Base-by-base conservation (phyloP, 2,329 filamentous ascomycete species). In the Macrophomina pseudophaseolina region DNA sequence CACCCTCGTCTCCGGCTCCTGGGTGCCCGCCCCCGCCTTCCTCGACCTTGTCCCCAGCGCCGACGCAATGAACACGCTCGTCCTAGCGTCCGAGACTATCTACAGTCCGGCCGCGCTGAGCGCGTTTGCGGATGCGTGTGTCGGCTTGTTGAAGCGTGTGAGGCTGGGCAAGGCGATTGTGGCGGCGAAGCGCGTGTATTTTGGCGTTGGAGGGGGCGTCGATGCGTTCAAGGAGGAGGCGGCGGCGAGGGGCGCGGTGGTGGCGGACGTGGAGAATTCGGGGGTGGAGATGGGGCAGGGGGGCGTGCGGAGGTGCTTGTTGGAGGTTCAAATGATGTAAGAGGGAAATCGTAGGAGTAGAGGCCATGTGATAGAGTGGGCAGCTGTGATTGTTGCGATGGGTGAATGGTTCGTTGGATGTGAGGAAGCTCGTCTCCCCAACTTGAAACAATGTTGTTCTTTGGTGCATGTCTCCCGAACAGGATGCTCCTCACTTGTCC, bases 161-260 rank as follows among this genome's bases (percentile, higher is more conserved):
- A 81, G 83, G 60, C 79, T 81, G 62, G 86, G 88, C 0, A 85
- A 85, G 58, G 88, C 90, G 1, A 80, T 93, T 23, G 85, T 94
- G 5, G 91, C 86, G 2, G 92, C 92, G 1, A 95, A 95, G 80
- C 86, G 87, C 70, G 84, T 94, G 11, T 95, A 95, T 78, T 95
- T 95, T 78, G 92, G 92, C 2, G 92, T 95, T 5, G 92, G 92
- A 0, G 92, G 92, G 0, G 93, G 91, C 23, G 84, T 95, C 28
- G 90, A 93, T 75, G 91, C 91, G 70, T 92, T 95, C 71, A 79
- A 82, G 66, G 76, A 79, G 56, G 80, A 79, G 60, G 82, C 80
- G 70, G 73, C 76, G 30, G 75, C 75, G 51, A 73, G 72, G 35
- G 80, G 81, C 4, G 80, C 79, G 28, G 81, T 84, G 33, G 82